Percentiles rank a stretch among this genome's conserved stretches.
These are phyloP conservation scores for Ballota nigra DNA, from an alignment of 257 asterid species.

Conservation along the genomic window DNA sequence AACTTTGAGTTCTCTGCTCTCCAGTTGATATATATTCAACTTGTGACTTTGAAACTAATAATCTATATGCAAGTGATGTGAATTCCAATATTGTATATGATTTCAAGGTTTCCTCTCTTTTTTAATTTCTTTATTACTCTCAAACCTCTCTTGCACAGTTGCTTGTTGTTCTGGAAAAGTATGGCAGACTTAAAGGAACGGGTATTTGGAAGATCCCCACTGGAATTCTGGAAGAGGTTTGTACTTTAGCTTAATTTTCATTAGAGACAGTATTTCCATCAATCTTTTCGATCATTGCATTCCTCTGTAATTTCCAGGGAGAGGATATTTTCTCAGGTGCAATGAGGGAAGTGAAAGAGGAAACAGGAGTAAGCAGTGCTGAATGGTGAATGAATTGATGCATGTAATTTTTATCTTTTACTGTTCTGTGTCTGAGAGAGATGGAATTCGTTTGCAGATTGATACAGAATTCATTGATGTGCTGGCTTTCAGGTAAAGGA, in stretches of 20 bases:
- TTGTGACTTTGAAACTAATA: not conserved
- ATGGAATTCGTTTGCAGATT: constrained; percentile 38
- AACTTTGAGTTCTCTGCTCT: not conserved
- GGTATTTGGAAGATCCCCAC: constrained; percentile 85
- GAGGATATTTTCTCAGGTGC: constrained; percentile 66
- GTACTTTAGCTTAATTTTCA: not conserved
- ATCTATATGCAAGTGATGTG: no score
- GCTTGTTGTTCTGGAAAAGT: constrained; percentile 76
- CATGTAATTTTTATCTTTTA: not conserved
- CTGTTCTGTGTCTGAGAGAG: constrained; percentile 25
- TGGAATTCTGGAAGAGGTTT: constrained; percentile 68
- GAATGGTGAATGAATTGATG: constrained; percentile 21
- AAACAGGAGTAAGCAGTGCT: constrained; percentile 64
- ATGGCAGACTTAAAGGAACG: constrained; percentile 47
- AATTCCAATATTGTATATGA: not conserved
- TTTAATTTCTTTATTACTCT: constrained; percentile 1
- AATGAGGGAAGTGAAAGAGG: constrained; percentile 76
- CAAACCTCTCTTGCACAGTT: constrained; percentile 37
- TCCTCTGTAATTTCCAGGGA: constrained; percentile 45
- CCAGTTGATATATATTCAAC: not conserved
- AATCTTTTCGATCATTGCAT: constrained; percentile 6
- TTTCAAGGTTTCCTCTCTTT: not conserved
- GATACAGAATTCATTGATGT: constrained; percentile 54
- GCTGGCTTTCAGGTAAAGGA: constrained; percentile 39
- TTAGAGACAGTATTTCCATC: not conserved